phyloP scores from a whole-genome alignment of 176 grass and related monocot species.

The Tuctoria greenei region DNA sequence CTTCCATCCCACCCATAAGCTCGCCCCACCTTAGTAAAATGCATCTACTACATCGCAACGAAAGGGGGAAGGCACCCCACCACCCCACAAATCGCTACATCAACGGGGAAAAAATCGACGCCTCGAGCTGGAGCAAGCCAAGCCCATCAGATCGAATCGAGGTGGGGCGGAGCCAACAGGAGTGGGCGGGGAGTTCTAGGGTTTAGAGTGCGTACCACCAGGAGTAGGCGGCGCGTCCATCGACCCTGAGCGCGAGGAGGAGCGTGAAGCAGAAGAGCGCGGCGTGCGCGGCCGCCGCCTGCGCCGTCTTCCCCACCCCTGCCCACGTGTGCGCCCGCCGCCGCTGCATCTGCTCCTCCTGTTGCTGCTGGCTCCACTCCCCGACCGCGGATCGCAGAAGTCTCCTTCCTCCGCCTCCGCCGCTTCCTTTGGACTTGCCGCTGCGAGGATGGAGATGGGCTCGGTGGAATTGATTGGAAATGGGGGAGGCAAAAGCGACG shows the following conservation, averaged over 20 bases:
- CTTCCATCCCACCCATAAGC: background rate
- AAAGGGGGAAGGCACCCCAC: background rate
- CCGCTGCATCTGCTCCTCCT: conserved; percentile 58
- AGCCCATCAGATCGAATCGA: conserved; percentile 11
- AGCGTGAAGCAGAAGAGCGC: conserved; percentile 91
- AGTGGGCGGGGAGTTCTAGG: background rate
- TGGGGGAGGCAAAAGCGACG: background rate
- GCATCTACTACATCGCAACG: background rate
- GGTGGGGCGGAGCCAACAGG: background rate
- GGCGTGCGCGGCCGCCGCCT: conserved; percentile 70
- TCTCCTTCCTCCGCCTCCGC: background rate
- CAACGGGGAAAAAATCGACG: background rate
- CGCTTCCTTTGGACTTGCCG: conserved; percentile 1
- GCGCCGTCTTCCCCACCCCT: conserved; percentile 82
- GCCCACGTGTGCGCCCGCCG: conserved; percentile 74
- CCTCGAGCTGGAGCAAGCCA: background rate
- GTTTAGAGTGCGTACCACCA: conserved; percentile 85
- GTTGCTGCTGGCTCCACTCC: background rate
- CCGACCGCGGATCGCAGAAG: background rate
- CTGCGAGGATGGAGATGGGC: conserved; percentile 27
- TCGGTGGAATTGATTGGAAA: too few species aligned
- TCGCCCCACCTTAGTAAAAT: background rate
- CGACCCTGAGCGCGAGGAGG: conserved; percentile 73
- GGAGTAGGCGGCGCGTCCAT: conserved; percentile 59
- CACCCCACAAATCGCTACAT: background rate